Base-by-base conservation (phyloP, 2,329 filamentous ascomycete species). In the Botrytis elliptica region DNA sequence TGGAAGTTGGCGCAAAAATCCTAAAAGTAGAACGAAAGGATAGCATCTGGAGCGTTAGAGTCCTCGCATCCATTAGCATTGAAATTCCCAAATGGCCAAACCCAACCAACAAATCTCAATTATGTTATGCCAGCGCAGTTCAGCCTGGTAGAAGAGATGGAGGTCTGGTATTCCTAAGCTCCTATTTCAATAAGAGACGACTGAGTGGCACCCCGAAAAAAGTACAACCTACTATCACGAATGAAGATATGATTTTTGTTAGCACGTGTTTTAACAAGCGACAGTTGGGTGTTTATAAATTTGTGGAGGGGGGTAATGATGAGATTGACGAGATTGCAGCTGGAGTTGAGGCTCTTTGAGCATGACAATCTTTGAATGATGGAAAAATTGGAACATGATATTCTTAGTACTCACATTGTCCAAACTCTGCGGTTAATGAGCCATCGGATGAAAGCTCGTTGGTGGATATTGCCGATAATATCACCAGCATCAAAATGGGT, bases 51-150 rank as follows among this genome's bases (percentile, higher is more conserved):
- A 80, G 79, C 1, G 90, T 96, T 73, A 98, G 94, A n/a, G 46
- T 71, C 42, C 64, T 75, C 60, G 70, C 52, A 55, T 60, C 52
- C 25, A 46, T 49, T 0, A 42, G 62, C 25, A 62, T 69, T n/a
- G 33, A 60, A 16, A 59, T 46, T 16, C 64, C 64, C 8, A 44
- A 36, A 62, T 70, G 59, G 33, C 29, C 36, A 55, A 76, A 76
- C 29, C 52, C 88, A 0, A 88, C 86, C 70, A 97, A 97, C 79
- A 92, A 93, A 77, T 93, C 95, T 80, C 94, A 98, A 81, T 86
- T 98, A 93, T 97, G 97, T 79, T 98, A 98, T 81, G 95, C 92
- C 10, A 93, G 92, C 78, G 94, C 95, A 82, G 88, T 90, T 74
- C 86, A 88, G 76, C 86, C 86, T 46, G 42, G 16, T 2, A 79